Base-by-base conservation (phyloP, 106 monocot species). In the Iris macrosiphon region DNA sequence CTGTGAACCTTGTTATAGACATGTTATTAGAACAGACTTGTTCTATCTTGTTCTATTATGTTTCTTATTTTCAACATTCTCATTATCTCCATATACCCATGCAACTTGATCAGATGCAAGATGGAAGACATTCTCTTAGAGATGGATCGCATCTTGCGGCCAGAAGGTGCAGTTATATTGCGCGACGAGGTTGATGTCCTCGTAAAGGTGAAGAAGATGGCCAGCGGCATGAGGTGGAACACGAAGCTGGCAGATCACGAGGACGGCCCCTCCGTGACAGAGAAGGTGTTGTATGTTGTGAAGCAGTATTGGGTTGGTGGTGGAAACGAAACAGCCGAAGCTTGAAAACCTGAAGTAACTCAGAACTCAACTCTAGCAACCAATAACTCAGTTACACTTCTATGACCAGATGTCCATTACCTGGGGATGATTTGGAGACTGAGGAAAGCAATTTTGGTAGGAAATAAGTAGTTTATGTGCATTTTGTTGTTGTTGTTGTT, bases 111-210 rank as follows among this genome's bases (percentile, higher is more conserved):
- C 59, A 80, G 80, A 28, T 80, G 80, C 35, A 71, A 64, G 40
- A 75, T 63, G 65, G 80, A 80, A 38, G 74, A 75, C 41, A 75
- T 80, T 31, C 70, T 80, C 17, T 44, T 80, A 35, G 80, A 80
- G 59, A 76, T 76, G 75, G 75, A 76, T 26, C 17, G 75, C 8
- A 69, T 76, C 19, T 46, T 76, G n/a, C 43, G 81, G 39, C 81
- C 81, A 25, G 81, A 81, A 72, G 81, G 81, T 15, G 53, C 67
- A n/a, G 75, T 81, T 31, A 81, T 81, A 58, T 35, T 81, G 17
- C 48, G 75, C n/a, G 81, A 81, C 41, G 17, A 53, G 22, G 71
- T 81, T 30, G 75, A 76, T 30, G 9, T 75, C 24, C 47, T 81
- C 19, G 52, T 53, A 4, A 75, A 75, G 67, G 62, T 81, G 39